These are phyloP conservation scores for Cladorrhinum samala DNA, from an alignment of 495 filamentous ascomycete genomes.

Conservation along the genomic window DNA sequence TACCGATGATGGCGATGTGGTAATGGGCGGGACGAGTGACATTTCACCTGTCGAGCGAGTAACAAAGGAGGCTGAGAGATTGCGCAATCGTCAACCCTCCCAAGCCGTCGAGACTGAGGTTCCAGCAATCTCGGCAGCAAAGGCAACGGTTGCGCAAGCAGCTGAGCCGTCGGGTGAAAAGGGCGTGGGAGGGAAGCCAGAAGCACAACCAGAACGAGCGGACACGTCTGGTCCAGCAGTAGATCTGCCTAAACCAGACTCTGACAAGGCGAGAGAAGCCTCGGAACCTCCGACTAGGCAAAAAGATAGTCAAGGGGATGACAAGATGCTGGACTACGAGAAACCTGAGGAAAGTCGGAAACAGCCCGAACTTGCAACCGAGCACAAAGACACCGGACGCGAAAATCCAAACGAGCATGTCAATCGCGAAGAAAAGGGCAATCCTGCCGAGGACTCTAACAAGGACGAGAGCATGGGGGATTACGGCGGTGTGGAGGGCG, in stretches of 20 bases:
- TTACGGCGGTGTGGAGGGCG: too few relatives aligned
- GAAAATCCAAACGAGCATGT: too few relatives aligned
- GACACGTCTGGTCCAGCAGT: too few relatives aligned
- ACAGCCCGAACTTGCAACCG: too few relatives aligned
- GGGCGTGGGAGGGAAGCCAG: too few relatives aligned
- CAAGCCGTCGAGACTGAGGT: too few relatives aligned
- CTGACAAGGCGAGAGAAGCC: background rate
- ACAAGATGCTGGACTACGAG: background rate
- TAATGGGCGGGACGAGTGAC: conserved; percentile 15
- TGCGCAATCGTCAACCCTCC: too few relatives aligned
- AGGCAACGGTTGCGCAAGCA: background rate
- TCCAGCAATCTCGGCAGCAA: conserved; percentile 2
- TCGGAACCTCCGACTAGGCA: background rate
- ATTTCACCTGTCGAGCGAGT: background rate
- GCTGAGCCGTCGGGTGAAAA: background rate
- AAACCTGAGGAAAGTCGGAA: background rate
- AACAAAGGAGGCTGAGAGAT: conserved; percentile 1
- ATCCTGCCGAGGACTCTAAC: too few relatives aligned
- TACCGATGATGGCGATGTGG: conserved; percentile 14
- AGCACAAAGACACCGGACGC: too few relatives aligned
- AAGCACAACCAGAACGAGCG: too few relatives aligned
- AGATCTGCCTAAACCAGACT: background rate
- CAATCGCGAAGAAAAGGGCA: too few relatives aligned
- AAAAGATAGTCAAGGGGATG: background rate
- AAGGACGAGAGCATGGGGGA: too few relatives aligned